Base-by-base conservation (phyloP, 2,329 filamentous ascomycete species). In the Trichoderma asperellum region DNA sequence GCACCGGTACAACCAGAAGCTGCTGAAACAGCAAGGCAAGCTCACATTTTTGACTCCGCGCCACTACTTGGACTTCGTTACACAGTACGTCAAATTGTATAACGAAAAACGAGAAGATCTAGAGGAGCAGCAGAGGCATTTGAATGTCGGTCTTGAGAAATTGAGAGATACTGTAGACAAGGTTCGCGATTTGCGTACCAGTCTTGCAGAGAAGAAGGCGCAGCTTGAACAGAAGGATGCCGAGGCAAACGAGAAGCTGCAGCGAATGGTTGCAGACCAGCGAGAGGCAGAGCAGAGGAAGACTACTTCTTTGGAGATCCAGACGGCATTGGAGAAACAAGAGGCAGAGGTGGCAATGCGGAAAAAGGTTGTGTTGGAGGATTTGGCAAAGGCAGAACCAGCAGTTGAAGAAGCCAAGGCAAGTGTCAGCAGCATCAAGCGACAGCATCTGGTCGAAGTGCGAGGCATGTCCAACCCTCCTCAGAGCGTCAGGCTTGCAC, bases 101-200 rank as follows among this genome's bases (percentile, higher is more conserved):
- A 97, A 94, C 72, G 96, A 99, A 81, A 99, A 99, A 84, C 92
- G 96, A 12, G 96, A 98, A 79, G 96, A 99, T 77, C 87, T 99
- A 1, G 96, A 99, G 80, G 96, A 99, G 79, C 96, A 99, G 80
- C 96, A 99, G 78, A 92, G 96, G 35, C 96, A 99, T 86, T 86
- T 99, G 72, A 99, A 99, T 76, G 94, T 98, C 68, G 96, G 96
- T 85, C 87, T 99, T 2, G 96, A 99, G 83, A 99, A 99, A 80
- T 85, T 99, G 34, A 89, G 93, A 74, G 96, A 98, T 81, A 99
- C 96, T 2, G 94, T 98, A 27, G 94, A 97, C 80, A 98, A 99
- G 83, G 96, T 99, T 68, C 90, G 93, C 71, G 95, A 98, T 79
- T 86, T 99, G 70, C 91, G 95, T 75, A 90, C 88, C 74, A 97